Percentiles rank a stretch among this genome's conserved stretches.
Evolutionary conservation across 2,329 filamentous ascomycete genomes (phyloP).

Genomic region (Pseudogymnoascus sp.): DNA sequence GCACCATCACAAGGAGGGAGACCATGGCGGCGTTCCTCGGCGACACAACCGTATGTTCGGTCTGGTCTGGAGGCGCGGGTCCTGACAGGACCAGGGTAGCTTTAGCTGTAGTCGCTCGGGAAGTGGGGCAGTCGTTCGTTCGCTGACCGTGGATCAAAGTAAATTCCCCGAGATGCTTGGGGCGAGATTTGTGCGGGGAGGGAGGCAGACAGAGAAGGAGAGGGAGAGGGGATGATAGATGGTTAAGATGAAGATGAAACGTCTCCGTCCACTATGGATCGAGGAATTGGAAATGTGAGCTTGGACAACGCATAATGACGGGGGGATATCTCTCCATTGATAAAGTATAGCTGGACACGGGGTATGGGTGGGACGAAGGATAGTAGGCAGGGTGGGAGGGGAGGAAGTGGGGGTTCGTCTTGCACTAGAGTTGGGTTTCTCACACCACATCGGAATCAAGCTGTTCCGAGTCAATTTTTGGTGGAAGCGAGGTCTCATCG

Average conservation of each 20-base stretch:
- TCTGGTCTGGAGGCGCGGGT: not conserved
- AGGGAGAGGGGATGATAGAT: not conserved
- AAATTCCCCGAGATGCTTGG: not conserved
- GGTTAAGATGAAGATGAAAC: not conserved
- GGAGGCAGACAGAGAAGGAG: not conserved
- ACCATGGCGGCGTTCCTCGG: slow-evolving; percentile 16
- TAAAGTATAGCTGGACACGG: not conserved
- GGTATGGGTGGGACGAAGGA: not conserved
- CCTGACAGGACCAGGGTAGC: not conserved
- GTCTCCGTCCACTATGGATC: not conserved
- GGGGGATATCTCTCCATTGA: slow-evolving; percentile 4
- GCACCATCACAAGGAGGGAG: slow-evolving; percentile 16
- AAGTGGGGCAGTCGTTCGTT: not conserved
- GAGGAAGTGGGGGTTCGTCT: not conserved
- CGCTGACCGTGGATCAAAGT: not conserved
- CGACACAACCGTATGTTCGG: not conserved
- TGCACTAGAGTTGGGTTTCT: not conserved
- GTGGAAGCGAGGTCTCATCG: slow-evolving; percentile 2
- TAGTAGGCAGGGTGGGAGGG: not conserved
- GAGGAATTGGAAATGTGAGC: slow-evolving; percentile 1
- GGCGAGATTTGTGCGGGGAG: not conserved
- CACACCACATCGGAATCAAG: not conserved
- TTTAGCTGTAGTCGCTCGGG: not conserved
- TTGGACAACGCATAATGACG: not conserved
- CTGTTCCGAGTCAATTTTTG: not conserved